Base-by-base conservation (phyloP, 352 stramenopile species). In the Phytophthora constricta region DNA sequence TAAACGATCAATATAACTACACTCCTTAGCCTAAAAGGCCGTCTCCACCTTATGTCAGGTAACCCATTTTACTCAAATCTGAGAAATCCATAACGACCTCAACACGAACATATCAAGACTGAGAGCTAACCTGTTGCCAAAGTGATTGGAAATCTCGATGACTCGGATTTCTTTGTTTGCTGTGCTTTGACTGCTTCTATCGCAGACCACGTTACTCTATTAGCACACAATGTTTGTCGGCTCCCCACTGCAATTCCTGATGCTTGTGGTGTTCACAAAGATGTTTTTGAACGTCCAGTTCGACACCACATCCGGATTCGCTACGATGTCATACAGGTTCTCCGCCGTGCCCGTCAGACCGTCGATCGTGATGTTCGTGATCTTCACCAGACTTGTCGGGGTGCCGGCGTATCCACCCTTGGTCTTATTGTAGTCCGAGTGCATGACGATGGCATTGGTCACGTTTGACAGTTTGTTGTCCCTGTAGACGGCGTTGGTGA, bases 371-470 rank as follows among this genome's bases (percentile, higher is more conserved):
- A 69, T 57, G 34, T 62, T 39, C 3, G 47, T 74, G 55, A 74
- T 74, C 16, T 19, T 22, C 11, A 69, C 65, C 41, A 31, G 25
- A 39, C 53, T 70, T 3, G 53, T 70, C 23, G 59, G 20, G 5
- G 0, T 39, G 41, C 56, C 48, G 31, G 61, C 28, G 50, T 61
- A 69, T 20, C 61, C 55, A 16, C 67, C 62, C 19, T 72, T 58
- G 45, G 41, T 22, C 47, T 71, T 67, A 46, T 37, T 72, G 48
- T 68, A 76, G 57, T 69, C 57, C 33, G 68, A 70, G 41, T 47
- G 41, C 13, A 47, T 23, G 10, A 47, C 41, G 48, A 72, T 68
- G 0, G 53, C 68, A 58, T 68, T 43, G 51, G 56, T 63, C 28
- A 39, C 26, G 57, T 71, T 67, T 2, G 22, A 0, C 0, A 61